Evolutionary conservation across 306 rosid genomes (phyloP).

Genomic region (Dalbergia cultrata): DNA sequence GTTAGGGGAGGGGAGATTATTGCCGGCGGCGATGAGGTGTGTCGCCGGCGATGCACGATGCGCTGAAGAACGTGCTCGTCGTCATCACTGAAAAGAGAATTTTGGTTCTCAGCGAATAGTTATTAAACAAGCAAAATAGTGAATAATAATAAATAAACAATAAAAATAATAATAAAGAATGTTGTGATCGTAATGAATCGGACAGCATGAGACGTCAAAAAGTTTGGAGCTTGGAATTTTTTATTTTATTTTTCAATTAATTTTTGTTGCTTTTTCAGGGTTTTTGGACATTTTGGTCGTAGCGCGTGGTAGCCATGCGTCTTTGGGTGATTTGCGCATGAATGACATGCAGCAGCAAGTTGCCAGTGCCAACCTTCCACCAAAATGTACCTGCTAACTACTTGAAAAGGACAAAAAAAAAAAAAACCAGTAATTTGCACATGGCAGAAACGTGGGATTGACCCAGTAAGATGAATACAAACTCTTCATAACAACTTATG

Average conservation of each 20-base stretch:
- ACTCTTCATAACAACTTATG: too few species aligned
- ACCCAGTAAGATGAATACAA: too few species aligned
- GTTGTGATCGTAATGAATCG: constrained; percentile 43
- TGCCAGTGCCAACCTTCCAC: too few species aligned
- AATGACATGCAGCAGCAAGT: too few species aligned
- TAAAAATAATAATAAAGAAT: constrained; percentile 21
- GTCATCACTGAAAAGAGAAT: constrained; percentile 26
- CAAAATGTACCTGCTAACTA: too few species aligned
- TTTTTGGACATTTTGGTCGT: too few species aligned
- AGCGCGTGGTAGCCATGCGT: neutral
- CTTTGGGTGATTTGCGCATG: neutral
- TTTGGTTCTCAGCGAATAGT: constrained; percentile 28
- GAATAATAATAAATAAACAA: neutral
- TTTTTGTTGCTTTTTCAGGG: neutral
- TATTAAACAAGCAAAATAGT: constrained; percentile 15
- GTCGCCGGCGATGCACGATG: constrained; percentile 51
- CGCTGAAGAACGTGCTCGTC: constrained; percentile 40
- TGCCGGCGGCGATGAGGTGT: constrained; percentile 48
- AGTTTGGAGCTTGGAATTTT: constrained; percentile 17
- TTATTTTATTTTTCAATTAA: neutral
- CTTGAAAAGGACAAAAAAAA: too few species aligned
- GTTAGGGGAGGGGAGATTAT: constrained; percentile 18
- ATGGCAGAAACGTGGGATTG: too few species aligned
- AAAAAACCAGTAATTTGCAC: too few species aligned
- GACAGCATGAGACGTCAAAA: constrained; percentile 22